Evolutionary conservation across 1,139 yeast species (phyloP).

Genomic region (Yamadazyma buinensis): DNA sequence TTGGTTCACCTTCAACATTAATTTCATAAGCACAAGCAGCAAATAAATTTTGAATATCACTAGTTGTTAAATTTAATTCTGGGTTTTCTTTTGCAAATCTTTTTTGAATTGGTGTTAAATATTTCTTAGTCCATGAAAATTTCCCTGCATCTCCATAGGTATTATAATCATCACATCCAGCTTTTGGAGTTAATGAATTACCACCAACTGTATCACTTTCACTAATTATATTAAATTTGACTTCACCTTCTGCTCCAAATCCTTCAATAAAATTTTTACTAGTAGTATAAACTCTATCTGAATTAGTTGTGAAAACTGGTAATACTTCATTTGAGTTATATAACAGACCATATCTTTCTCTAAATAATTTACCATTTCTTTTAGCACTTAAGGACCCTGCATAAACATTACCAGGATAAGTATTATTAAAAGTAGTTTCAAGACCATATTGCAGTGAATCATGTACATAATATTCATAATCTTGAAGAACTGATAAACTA

Average conservation of each 20-base stretch:
- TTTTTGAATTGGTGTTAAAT: constrained; percentile 27
- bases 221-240: constrained; percentile 21
- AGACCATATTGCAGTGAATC: constrained; percentile 21
- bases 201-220: constrained; percentile 28
- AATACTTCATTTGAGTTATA: constrained; percentile 17
- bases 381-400: constrained; percentile 31
- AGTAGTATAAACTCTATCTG: constrained; percentile 29
- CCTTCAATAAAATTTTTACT: constrained; percentile 31
- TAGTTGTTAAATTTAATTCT: constrained; percentile 32
- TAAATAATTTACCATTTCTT: constrained; percentile 32
- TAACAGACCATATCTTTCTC: constrained; percentile 29
- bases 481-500: constrained; percentile 28
- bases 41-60: constrained; percentile 39
- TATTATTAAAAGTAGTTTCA: constrained; percentile 28
- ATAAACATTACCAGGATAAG: constrained; percentile 21
- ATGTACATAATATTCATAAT: constrained; percentile 30
- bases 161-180: constrained; percentile 16
- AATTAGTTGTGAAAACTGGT: constrained; percentile 33
- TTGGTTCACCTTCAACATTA: constrained; percentile 46
- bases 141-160: constrained; percentile 8
- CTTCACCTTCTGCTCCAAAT: constrained; percentile 25
- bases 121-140: constrained; percentile 18
- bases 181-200: constrained; percentile 34
- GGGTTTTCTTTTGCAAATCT: constrained; percentile 34
- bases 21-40: constrained; percentile 54